Conservation (phyloP, 495 filamentous ascomycete genomes). For the Hypoxylon cercidicola region DNA sequence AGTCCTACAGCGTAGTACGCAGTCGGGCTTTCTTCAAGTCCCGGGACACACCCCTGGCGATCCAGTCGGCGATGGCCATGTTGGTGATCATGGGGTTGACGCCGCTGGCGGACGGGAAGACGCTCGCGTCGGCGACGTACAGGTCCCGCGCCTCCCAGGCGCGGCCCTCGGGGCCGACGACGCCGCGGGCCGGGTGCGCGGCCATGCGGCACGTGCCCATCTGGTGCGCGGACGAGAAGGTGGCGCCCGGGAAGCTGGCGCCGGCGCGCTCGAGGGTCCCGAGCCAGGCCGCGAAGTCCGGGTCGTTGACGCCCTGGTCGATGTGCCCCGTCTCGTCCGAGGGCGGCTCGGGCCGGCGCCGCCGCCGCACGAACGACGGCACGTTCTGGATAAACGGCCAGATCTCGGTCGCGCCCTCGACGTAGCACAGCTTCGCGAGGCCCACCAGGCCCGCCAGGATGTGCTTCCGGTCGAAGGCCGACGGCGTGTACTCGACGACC, state of each 20-base stretch:
- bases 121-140: constrained; percentile 86
- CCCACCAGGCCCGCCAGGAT: constrained; percentile 77
- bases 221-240: constrained; percentile 76
- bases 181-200: constrained; percentile 64
- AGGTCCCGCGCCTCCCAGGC: constrained; percentile 81
- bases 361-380: constrained; percentile 70
- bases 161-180: constrained; percentile 77
- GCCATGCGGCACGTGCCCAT: constrained; percentile 94
- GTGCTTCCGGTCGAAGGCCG: constrained; percentile 73
- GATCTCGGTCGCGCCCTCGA: constrained; percentile 82
- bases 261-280: constrained; percentile 59
- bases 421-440: constrained; percentile 78
- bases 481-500: constrained; percentile 73
- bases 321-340: constrained; percentile 39
- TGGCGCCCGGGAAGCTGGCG: constrained; percentile 60
- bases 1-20: constrained; percentile 15
- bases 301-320: constrained; percentile 70
- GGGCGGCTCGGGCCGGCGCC: constrained; percentile 18
- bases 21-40: constrained; percentile 46
- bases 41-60: constrained; percentile 61
- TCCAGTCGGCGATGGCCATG: constrained; percentile 82
- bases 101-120: constrained; percentile 89
- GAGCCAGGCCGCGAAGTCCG: constrained; percentile 75
- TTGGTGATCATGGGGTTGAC: constrained; percentile 95
- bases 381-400: constrained; percentile 68